Evolutionary conservation across 352 stramenopile genomes (phyloP).

Genomic region (Phytophthora agathidicida): DNA sequence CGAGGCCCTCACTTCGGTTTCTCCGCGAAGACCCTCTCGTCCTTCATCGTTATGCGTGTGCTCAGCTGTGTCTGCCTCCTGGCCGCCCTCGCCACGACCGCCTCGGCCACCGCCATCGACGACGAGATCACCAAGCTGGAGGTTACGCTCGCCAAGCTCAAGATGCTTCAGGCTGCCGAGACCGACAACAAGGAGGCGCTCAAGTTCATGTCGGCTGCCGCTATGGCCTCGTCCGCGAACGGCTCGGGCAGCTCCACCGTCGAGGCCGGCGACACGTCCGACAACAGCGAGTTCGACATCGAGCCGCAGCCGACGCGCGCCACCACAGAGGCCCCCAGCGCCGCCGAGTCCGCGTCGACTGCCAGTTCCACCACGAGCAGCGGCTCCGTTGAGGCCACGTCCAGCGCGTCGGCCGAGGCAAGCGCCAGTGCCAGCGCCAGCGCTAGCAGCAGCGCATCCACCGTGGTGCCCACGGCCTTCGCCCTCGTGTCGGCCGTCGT

Average conservation of each 20-base stretch:
- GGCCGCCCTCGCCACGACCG: constrained; percentile 16
- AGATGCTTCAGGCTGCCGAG: constrained; percentile 28
- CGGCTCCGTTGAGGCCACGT: constrained; percentile 11
- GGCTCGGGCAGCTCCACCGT: constrained; percentile 22
- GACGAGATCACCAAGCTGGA: constrained; percentile 35
- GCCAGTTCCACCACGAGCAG: constrained; percentile 20
- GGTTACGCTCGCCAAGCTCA: constrained; percentile 22
- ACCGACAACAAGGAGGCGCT: constrained; percentile 21
- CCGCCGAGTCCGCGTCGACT: constrained; percentile 9
- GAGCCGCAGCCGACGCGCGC: constrained; percentile 39
- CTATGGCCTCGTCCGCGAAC: constrained; percentile 29
- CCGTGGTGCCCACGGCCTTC: constrained; percentile 29
- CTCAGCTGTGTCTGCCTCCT: constrained; percentile 26
- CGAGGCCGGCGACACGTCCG: constrained; percentile 19
- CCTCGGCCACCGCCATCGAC: constrained; percentile 21
- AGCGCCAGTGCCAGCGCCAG: constrained; percentile 22
- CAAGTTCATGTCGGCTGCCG: constrained; percentile 23
- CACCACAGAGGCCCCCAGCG: constrained; percentile 16
- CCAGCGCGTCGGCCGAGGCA: constrained; percentile 10
- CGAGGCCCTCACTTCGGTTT: constrained; percentile 15
- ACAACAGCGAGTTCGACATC: constrained; percentile 41
- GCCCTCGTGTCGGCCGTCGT: constrained; percentile 32
- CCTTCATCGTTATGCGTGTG: constrained; percentile 23
- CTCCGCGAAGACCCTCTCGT: background rate
- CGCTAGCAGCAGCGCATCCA: constrained; percentile 30